Evolutionary conservation across 2,329 filamentous ascomycete genomes (phyloP).

Genomic region (Lithohypha guttulata): DNA sequence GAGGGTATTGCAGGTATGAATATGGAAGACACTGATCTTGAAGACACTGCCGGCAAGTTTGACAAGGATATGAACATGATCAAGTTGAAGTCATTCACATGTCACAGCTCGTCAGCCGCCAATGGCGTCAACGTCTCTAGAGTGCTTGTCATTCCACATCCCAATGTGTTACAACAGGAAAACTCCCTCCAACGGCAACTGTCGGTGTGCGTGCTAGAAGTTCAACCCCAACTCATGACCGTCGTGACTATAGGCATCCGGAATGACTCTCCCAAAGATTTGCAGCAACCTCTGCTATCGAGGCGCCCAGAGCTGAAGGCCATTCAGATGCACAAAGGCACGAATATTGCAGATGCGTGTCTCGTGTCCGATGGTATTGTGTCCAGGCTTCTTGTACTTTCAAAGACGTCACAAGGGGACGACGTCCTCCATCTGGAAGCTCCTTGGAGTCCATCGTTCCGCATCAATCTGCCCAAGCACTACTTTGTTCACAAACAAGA

Average conservation of each 20-base stretch:
- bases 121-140: not conserved
- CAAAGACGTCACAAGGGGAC: slow-evolving; percentile 51
- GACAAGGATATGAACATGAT: slow-evolving; percentile 17
- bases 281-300: slow-evolving; percentile 1
- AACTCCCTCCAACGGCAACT: slow-evolving; percentile 26
- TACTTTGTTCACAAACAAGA: slow-evolving; percentile 27
- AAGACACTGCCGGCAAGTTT: not conserved
- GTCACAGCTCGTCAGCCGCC: slow-evolving; percentile 8
- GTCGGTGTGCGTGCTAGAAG: slow-evolving; percentile 57
- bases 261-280: slow-evolving; percentile 14
- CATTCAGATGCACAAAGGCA: slow-evolving; percentile 45
- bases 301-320: slow-evolving; percentile 22
- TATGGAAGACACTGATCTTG: slow-evolving; percentile 7
- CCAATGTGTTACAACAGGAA: slow-evolving; percentile 2
- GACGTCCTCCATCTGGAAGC: slow-evolving; percentile 62
- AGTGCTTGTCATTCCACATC: slow-evolving; percentile 4
- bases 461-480: slow-evolving; percentile 49
- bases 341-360: slow-evolving; percentile 62
- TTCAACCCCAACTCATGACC: slow-evolving; percentile 55
- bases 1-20: slow-evolving; percentile 12
- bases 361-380: slow-evolving; percentile 57
- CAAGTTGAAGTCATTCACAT: slow-evolving; percentile 17
- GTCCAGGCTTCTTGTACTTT: slow-evolving; percentile 59
- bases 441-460: slow-evolving; percentile 62
- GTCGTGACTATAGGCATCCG: slow-evolving; percentile 54